phyloP scores from a whole-genome alignment of 2,329 filamentous ascomycete species.

The Incumbomyces delicatus region DNA sequence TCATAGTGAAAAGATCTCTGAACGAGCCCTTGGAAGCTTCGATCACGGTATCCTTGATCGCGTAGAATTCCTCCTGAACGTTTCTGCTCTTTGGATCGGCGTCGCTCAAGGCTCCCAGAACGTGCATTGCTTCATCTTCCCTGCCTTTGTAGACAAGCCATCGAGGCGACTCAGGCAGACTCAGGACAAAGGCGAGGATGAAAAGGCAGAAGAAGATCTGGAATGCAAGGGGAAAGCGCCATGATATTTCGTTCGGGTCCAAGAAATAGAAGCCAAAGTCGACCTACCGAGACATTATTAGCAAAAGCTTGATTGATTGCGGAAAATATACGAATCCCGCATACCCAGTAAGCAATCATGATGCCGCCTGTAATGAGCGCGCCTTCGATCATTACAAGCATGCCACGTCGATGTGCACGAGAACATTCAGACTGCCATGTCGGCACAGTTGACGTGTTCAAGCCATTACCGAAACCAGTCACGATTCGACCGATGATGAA shows the following conservation, averaged over 20 bases:
- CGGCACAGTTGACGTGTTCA: slow-evolving; percentile 32
- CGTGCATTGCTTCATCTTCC: slow-evolving; percentile 41
- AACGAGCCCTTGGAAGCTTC: slow-evolving; percentile 45
- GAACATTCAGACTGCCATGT: slow-evolving; percentile 37
- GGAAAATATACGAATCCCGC: not conserved
- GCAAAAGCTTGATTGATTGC: not conserved
- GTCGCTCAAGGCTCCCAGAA: slow-evolving; percentile 39
- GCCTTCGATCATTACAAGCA: slow-evolving; percentile 46
- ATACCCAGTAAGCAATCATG: slow-evolving; percentile 29
- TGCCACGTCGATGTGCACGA: slow-evolving; percentile 41
- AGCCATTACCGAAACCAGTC: slow-evolving; percentile 27
- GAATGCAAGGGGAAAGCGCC: slow-evolving; percentile 49
- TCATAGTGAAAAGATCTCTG: slow-evolving; percentile 49
- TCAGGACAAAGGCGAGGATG: slow-evolving; percentile 32
- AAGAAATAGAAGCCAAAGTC: slow-evolving; percentile 45
- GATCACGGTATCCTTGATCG: slow-evolving; percentile 45
- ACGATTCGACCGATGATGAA: slow-evolving; percentile 41
- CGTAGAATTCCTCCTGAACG: slow-evolving; percentile 39
- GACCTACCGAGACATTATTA: slow-evolving; percentile 34
- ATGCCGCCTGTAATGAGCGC: slow-evolving; percentile 43
- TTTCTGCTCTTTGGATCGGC: slow-evolving; percentile 36
- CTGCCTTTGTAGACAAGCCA: slow-evolving; percentile 49
- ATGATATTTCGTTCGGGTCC: slow-evolving; percentile 39
- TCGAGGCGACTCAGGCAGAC: slow-evolving; percentile 42
- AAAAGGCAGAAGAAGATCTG: slow-evolving; percentile 48